Evolutionary conservation across 352 stramenopile genomes (phyloP).

Genomic region (Thalassiosira sp.): DNA sequence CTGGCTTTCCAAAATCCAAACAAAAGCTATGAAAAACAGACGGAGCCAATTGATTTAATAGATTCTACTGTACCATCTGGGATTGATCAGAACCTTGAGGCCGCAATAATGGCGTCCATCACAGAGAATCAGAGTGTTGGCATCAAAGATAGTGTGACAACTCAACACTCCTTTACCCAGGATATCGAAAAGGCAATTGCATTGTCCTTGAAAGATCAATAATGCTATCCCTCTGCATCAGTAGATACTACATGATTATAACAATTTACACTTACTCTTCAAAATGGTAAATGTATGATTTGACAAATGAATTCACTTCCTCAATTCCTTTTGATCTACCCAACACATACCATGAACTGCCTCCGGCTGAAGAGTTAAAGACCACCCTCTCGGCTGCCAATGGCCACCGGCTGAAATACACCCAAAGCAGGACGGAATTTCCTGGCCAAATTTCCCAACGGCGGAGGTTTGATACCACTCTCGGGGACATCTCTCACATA

Average conservation of each 20-base stretch:
- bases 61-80: no score
- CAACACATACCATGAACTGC: no score
- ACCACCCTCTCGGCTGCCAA: conserved; percentile 36
- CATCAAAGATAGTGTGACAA: background rate
- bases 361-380: conserved; percentile 12
- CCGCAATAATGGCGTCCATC: conserved; percentile 21
- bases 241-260: no score
- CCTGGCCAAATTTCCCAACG: conserved; percentile 63
- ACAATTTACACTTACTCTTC: no score
- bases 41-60: conserved; percentile 7
- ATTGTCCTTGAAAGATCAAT: conserved; percentile 33
- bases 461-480: conserved; percentile 70
- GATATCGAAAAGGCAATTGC: conserved; percentile 29
- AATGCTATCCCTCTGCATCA: no score
- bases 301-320: no score
- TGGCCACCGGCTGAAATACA: conserved; percentile 53
- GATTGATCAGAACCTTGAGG: conserved; percentile 5
- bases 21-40: no score
- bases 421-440: conserved; percentile 64
- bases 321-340: no score
- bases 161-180: conserved; percentile 10
- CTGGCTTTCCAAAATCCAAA: conserved; percentile 16
- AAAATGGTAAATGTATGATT: no score
- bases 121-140: background rate
- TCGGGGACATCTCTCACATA: conserved; percentile 77